These are phyloP conservation scores for Chytriomyces sp. DNA, from an alignment of 192 early-diverging fungal species.

Conservation along the genomic window DNA sequence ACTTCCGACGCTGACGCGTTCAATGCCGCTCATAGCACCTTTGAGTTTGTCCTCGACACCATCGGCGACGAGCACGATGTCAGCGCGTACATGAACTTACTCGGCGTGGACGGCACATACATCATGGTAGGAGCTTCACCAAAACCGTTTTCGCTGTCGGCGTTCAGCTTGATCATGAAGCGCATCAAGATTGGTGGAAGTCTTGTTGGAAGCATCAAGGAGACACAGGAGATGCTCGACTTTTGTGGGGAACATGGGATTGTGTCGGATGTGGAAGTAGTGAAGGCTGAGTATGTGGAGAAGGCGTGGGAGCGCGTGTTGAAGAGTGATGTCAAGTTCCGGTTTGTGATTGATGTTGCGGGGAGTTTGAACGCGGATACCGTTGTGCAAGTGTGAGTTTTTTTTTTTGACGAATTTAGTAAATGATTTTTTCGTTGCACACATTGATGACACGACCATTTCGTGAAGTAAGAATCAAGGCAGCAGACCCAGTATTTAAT, in stretches of 20 bases:
- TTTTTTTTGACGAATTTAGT: too few species aligned
- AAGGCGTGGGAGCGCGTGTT: constrained; percentile 38
- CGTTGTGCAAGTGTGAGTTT: neutral
- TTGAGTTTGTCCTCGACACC: constrained; percentile 37
- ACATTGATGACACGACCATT: too few species aligned
- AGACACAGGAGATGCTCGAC: constrained; percentile 38
- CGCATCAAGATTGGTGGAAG: constrained; percentile 32
- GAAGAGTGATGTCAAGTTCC: constrained; percentile 34
- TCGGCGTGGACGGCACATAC: constrained; percentile 37
- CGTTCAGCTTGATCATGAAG: constrained; percentile 30
- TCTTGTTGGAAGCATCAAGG: constrained; percentile 31
- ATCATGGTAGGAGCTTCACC: constrained; percentile 41
- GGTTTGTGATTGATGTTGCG: constrained; percentile 30
- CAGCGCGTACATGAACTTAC: constrained; percentile 18
- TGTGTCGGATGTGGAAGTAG: constrained; percentile 30
- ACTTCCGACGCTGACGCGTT: constrained; percentile 26
- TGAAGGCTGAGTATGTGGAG: constrained; percentile 16
- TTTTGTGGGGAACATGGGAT: constrained; percentile 30
- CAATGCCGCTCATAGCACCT: constrained; percentile 14
- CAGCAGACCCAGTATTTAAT: too few species aligned
- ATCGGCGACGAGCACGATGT: constrained; percentile 28
- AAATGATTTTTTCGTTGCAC: too few species aligned
- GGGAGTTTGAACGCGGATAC: constrained; percentile 9
- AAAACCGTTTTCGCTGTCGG: constrained; percentile 25
- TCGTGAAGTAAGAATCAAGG: too few species aligned